Evolutionary conservation across 225 moss, liverwort and hornwort genomes (phyloP), one percentile per base, ranked within the genome.

Genomic region (Asterella californica): DNA sequence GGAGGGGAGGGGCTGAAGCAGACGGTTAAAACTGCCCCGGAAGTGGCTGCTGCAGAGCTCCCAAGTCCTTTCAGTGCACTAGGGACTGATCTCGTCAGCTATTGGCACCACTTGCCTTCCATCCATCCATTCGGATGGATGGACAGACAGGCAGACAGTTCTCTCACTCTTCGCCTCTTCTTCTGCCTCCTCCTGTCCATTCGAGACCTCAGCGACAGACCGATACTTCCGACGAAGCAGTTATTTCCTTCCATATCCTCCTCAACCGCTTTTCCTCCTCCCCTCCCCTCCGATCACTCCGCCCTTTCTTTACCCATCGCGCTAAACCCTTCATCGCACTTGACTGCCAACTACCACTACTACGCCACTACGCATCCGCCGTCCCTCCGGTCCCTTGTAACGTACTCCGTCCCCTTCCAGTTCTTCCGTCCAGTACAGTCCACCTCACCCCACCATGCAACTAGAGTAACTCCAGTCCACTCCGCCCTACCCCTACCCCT

Each of bases 1-100:
- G 63, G 37, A 34, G 11, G 63, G 49, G 81, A 30, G 30, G 45
- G 47, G 52, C n/a, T n/a, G 36, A 74, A 60, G 75, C 78, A 79
- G 68, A 76, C 83, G 76, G 83, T 83, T 83, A 83, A 83, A 83
- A 83, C 83, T 83, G 80, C 83, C 80, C 21, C 17, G 54, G 72
- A 47, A 72, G 72, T 47, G 33, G 52, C 72, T 72, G 47, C 47
- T 48, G 49, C 48, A 72, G 70, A 52, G 30, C 72, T 73, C 72
- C 30, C 76, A 76, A 76, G 78, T 78, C 78, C 78, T 78, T 78
- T 78, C 78, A 49, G 30, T 29, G 63, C 75, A 76, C 36, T 18
- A 25, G 21, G 68, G 18, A 9, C 10, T 21, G 70, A 45, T 65
- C 65, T 6, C 10, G 32, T 65, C 67, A 36, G 67, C 32, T 10